phyloP scores from a whole-genome alignment of 495 filamentous ascomycete genomes.

The Halenospora varia region DNA sequence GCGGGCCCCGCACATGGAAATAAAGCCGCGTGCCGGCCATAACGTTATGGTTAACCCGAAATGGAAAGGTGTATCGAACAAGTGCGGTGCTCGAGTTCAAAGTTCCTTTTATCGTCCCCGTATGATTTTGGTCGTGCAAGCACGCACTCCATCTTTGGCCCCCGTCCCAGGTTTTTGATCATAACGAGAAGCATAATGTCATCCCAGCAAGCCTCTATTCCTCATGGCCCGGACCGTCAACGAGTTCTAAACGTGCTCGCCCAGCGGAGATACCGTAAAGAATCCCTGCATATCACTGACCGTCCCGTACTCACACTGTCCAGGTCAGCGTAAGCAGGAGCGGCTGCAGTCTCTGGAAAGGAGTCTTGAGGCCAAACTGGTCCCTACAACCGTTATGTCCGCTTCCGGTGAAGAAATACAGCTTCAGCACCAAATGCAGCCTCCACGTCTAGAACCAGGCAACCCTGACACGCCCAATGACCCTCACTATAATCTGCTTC shows the following conservation, averaged over 20 bases:
- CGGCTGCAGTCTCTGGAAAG: slow-evolving; percentile 1
- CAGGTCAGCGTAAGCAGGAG: slow-evolving; percentile 7
- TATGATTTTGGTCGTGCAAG: not conserved
- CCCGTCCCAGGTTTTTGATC: no score
- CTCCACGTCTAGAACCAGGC: not conserved
- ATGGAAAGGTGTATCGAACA: not conserved
- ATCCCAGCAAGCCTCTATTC: not conserved
- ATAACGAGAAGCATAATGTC: not conserved
- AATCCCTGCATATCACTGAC: not conserved
- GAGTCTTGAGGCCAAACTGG: not conserved
- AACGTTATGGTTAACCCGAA: not conserved
- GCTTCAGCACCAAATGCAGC: not conserved
- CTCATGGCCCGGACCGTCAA: slow-evolving; percentile 1
- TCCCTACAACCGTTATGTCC: not conserved
- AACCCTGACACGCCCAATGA: not conserved
- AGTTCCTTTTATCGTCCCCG: not conserved
- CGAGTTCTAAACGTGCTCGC: slow-evolving; percentile 8
- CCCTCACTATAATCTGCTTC: not conserved
- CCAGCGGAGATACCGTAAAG: slow-evolving; percentile 9
- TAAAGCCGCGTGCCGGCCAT: no score
- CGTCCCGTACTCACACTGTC: not conserved
- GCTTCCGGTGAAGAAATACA: not conserved
- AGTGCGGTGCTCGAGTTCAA: not conserved
- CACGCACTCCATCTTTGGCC: not conserved
- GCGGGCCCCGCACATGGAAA: no score